Conservation (phyloP, 495 filamentous ascomycete species). For the Pyrenula massariospora region DNA sequence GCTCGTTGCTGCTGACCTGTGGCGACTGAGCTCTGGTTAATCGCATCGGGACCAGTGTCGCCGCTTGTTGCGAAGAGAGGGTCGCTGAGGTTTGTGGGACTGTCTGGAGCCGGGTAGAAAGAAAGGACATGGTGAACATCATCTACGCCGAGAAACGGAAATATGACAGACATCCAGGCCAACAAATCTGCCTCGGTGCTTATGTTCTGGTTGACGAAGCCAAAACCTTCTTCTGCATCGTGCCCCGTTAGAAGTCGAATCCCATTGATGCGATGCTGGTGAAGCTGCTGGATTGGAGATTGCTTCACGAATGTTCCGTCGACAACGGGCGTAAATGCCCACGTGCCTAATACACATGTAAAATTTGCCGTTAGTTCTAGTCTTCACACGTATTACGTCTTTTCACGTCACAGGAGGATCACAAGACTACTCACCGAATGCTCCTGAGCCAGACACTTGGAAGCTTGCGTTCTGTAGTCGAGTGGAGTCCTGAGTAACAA, state of each 20-base stretch:
- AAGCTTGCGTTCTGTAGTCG: slow-evolving; percentile 46
- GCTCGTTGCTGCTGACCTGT: slow-evolving; percentile 38
- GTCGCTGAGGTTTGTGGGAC: slow-evolving; percentile 10
- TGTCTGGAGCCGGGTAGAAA: slow-evolving; percentile 29
- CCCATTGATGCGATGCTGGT: slow-evolving; percentile 37
- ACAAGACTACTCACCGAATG: slow-evolving; percentile 22
- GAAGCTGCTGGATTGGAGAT: slow-evolving; percentile 39
- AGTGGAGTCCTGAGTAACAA: slow-evolving; percentile 34
- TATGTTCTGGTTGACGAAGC: slow-evolving; percentile 39
- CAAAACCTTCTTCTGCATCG: slow-evolving; percentile 39
- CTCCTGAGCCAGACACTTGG: slow-evolving; percentile 30
- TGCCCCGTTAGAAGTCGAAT: slow-evolving; percentile 13
- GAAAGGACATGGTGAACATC: slow-evolving; percentile 28
- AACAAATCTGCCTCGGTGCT: slow-evolving; percentile 29
- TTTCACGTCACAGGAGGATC: too few relatives aligned
- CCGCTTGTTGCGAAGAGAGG: slow-evolving; percentile 31
- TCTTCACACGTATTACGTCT: too few relatives aligned
- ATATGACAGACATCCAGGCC: slow-evolving; percentile 28
- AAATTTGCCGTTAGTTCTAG: too few relatives aligned
- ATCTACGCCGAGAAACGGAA: slow-evolving; percentile 34
- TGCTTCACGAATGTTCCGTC: slow-evolving; percentile 46
- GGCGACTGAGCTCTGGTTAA: slow-evolving; percentile 36
- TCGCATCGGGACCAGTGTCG: slow-evolving; percentile 26
- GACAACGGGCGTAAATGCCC: slow-evolving; percentile 51
- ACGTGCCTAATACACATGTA: slow-evolving; percentile 9